Base-by-base conservation (phyloP, 1,139 yeast genomes). In the Pichia sp. region DNA sequence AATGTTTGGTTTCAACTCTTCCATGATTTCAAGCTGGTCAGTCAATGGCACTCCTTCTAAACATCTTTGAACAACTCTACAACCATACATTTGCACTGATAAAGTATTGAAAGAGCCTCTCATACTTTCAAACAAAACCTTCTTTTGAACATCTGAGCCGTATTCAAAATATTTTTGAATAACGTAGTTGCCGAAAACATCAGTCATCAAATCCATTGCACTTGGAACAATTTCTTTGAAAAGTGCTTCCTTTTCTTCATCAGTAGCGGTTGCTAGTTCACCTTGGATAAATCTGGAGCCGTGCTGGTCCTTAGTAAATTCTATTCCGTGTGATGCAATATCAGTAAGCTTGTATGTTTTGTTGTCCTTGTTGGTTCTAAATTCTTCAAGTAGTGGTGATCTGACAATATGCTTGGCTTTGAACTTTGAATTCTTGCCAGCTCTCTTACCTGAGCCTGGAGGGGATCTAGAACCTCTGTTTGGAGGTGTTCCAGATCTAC, bases 281-380 rank as follows among this genome's bases (percentile, higher is more conserved):
- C 87, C 94, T 61, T 91, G 99, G 45, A 91, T 88, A 50, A 91
- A 93, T 44, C 99, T 68, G 5, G 97, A 87, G 3, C 98, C 98
- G 57, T 88, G 94, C 59, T 91, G 99, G 60, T 93, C 98, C 47
- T 86, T 86, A 38, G 96, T 78, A 53, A 91, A 91, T 58, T 91
- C 98, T 40, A 83, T 69, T 6, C 93, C 93, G 58, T 85, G 91
- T 6, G 95, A 95, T 50, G 76, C 74, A 29, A 91, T 80, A 53
- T 85, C 94, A 41, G 69, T 72, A 46, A 91, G 67, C 32, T 66
- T 69, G 53, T 77, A 79, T 30, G 72, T 74, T 46, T 74, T 81
- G 32, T 69, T 76, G 32, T 70, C 77, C 39, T 77, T 67, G 52
- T 77, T 80, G 38, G 76, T 72, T 38, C 96, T 74, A 44, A 91